Evolutionary conservation across 148 eudicot genomes (phyloP).

Genomic region (Spergularia marina): DNA sequence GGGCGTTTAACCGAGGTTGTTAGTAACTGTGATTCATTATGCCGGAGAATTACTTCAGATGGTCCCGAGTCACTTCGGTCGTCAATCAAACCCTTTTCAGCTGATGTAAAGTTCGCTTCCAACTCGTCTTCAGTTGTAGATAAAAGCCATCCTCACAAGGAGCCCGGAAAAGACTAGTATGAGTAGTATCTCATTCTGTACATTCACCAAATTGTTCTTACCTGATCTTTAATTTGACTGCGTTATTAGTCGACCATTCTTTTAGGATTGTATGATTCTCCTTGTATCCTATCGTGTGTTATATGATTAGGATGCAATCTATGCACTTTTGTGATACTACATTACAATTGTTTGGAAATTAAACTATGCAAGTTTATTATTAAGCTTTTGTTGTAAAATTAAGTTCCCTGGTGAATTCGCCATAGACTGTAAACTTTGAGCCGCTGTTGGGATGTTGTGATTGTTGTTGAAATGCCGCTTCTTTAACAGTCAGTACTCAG

Average conservation of each 20-base stretch:
- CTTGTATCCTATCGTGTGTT: not conserved
- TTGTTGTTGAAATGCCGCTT: too few species aligned
- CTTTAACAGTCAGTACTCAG: too few species aligned
- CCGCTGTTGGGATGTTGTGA: too few species aligned
- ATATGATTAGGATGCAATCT: not conserved
- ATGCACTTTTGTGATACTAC: too few species aligned
- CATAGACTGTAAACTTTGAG: too few species aligned
- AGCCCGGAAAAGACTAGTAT: slow-evolving; percentile 23
- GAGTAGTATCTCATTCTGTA: slow-evolving; percentile 7
- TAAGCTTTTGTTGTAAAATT: too few species aligned
- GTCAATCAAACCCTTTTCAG: slow-evolving; percentile 62
- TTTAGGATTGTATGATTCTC: not conserved
- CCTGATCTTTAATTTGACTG: not conserved
- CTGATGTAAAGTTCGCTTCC: slow-evolving; percentile 33
- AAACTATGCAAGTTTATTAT: too few species aligned
- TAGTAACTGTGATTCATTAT: slow-evolving; percentile 80
- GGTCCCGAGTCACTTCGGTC: slow-evolving; percentile 79
- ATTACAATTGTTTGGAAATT: too few species aligned
- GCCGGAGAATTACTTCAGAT: slow-evolving; percentile 59
- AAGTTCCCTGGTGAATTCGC: too few species aligned
- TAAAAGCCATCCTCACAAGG: slow-evolving; percentile 20
- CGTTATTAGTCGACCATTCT: not conserved
- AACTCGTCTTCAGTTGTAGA: slow-evolving; percentile 24
- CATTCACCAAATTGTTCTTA: not conserved
- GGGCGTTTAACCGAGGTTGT: slow-evolving; percentile 89